Evolutionary conservation across 2,329 filamentous ascomycete species (phyloP).

Genomic region (Clonostachys solani): DNA sequence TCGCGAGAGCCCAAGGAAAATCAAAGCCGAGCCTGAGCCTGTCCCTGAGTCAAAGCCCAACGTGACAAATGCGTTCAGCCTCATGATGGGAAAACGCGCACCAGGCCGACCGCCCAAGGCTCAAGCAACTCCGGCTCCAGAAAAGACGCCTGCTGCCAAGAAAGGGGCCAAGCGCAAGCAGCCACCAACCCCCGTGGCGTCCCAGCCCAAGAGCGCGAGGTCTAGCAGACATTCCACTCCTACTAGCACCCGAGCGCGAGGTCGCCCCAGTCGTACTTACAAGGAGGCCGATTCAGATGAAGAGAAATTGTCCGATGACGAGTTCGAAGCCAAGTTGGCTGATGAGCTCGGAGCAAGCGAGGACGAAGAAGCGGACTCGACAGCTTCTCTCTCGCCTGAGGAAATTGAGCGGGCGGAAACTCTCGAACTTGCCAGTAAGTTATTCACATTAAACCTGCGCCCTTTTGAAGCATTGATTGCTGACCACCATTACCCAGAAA

Average conservation of each 20-base stretch:
- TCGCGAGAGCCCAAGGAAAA: slow-evolving; percentile 1
- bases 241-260: slow-evolving; percentile 47
- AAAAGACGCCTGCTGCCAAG: slow-evolving; percentile 9
- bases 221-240: slow-evolving; percentile 75
- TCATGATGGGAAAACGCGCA: slow-evolving; percentile 46
- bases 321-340: slow-evolving; percentile 77
- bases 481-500: slow-evolving; percentile 41
- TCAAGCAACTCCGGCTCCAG: slow-evolving; percentile 2
- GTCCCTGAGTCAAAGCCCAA: neutral
- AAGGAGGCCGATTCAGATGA: slow-evolving; percentile 55
- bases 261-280: slow-evolving; percentile 42
- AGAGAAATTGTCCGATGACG: slow-evolving; percentile 69
- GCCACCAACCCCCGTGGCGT: slow-evolving; percentile 19
- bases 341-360: slow-evolving; percentile 48
- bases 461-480: neutral
- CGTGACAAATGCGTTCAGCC: slow-evolving; percentile 41
- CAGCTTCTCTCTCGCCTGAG: slow-evolving; percentile 38
- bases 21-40: neutral
- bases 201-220: slow-evolving; percentile 64
- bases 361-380: slow-evolving; percentile 21
- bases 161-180: slow-evolving; percentile 22
- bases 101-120: slow-evolving; percentile 8
- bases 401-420: slow-evolving; percentile 63
- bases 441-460: neutral
- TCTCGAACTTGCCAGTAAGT: slow-evolving; percentile 71